phyloP scores from a whole-genome alignment of 2,329 filamentous ascomycete genomes.

The Talaromyces sp. region DNA sequence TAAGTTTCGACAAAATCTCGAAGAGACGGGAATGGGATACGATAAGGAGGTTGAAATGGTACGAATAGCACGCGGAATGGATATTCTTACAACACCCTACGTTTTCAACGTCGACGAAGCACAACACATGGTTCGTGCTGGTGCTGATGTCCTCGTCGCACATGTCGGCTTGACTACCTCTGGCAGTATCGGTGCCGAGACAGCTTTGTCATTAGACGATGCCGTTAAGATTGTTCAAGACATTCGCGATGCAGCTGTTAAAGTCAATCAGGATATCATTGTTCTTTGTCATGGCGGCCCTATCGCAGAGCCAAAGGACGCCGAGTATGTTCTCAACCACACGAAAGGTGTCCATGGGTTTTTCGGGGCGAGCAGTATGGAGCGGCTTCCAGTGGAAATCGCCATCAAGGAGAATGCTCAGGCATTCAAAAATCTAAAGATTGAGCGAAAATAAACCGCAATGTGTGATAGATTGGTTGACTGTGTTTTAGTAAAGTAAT shows the following conservation, averaged over 20 bases:
- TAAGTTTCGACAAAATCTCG: constrained; percentile 62
- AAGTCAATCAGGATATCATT: constrained; percentile 58
- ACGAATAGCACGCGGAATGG: constrained; percentile 55
- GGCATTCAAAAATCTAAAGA: constrained; percentile 49
- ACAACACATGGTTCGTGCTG: constrained; percentile 59
- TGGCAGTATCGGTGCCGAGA: constrained; percentile 62
- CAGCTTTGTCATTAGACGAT: constrained; percentile 62
- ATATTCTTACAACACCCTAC: constrained; percentile 66
- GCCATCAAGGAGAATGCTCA: constrained; percentile 60
- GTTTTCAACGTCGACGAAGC: constrained; percentile 64
- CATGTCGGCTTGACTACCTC: constrained; percentile 67
- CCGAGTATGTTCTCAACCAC: constrained; percentile 58
- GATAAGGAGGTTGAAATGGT: constrained; percentile 66
- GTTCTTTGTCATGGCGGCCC: constrained; percentile 70
- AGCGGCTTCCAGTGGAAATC: constrained; percentile 64
- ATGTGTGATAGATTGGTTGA: background rate
- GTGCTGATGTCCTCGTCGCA: constrained; percentile 65
- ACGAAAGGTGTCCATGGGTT: constrained; percentile 68
- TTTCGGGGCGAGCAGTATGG: constrained; percentile 67
- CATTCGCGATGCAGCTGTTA: constrained; percentile 59
- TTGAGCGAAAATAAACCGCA: constrained; percentile 18
- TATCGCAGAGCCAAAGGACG: constrained; percentile 62
- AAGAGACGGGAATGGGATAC: constrained; percentile 71
- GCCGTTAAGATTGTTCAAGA: constrained; percentile 60
- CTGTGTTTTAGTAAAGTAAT: background rate